Evolutionary conservation across 2,329 filamentous ascomycete genomes (phyloP), one percentile per base, ranked within the genome.

Genomic region (Microsporum ferrugineum): DNA sequence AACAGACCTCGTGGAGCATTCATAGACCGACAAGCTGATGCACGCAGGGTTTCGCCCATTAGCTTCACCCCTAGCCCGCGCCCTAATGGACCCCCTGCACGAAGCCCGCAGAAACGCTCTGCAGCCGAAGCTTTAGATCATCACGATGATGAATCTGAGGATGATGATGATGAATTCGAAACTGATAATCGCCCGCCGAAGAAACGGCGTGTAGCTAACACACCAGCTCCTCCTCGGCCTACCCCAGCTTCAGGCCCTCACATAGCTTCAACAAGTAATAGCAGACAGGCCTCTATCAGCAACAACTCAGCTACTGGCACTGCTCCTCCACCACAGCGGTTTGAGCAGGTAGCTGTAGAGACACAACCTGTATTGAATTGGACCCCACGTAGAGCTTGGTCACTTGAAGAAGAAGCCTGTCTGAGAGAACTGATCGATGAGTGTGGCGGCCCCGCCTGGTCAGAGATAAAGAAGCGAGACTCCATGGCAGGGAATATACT

Each of bases 21-120:
- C 56, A 71, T 76, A 29, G 71, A 75, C 60, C 72, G 69, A 1
- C 74, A 76, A 61, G 60, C 58, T 2, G 66, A 68, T 49, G 72
- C 73, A 12, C 60, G 62, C 2, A 68, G 70, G 33, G 66, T 76
- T 4, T 75, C 72, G 2, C 71, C 73, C 0, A 73, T 75, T 47
- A 43, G n/a, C 12, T 61, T 43, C n/a, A 55, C 27, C 12, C 61
- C 57, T 27, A 31, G 36, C 55, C 38, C 62, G 29, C 14, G 29
- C 29, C 6, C 34, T 39, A 12, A 53, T 47, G 10, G 2, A 6
- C 17, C 10, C 23, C 3, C 31, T 57, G 14, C 4, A 38, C n/a
- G 17, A 29, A 33, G 36, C 12, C 36, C 55, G 7, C 34, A 62
- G 49, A 57, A 66, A 57, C 43, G 53, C 47, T 2, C 62, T 36